These are phyloP conservation scores for Hericium alpestre DNA, from an alignment of 768 basidiomycete genomes.

Conservation along the genomic window DNA sequence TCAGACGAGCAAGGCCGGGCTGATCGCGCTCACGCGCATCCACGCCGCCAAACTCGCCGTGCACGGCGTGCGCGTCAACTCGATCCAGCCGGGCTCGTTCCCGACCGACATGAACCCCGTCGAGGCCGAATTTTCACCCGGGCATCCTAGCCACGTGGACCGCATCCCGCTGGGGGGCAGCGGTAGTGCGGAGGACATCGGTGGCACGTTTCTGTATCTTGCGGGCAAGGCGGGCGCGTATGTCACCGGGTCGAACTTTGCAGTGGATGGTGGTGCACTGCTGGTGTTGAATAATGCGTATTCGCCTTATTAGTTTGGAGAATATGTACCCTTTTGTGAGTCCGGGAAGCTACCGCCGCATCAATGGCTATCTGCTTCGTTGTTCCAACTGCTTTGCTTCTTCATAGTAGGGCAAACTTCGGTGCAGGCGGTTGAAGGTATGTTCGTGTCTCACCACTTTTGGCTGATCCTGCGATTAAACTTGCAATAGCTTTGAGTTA, in stretches of 20 bases:
- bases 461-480: no score
- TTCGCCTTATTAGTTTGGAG: neutral
- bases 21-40: neutral
- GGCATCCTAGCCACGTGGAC: conserved; percentile 24
- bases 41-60: neutral
- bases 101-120: neutral
- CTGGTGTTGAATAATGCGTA: neutral
- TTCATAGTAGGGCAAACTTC: no score
- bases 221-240: conserved; percentile 70
- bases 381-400: no score
- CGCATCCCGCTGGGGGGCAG: conserved; percentile 51
- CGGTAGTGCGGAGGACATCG: conserved; percentile 60
- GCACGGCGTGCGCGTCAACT: neutral
- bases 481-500: no score
- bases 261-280: conserved; percentile 62
- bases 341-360: no score
- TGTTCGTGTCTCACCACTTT: no score
- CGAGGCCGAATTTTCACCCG: conserved; percentile 30
- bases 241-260: conserved; percentile 66
- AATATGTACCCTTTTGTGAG: no score
- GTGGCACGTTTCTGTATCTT: conserved; percentile 62
- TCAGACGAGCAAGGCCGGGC: neutral
- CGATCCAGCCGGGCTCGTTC: neutral
- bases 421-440: no score
- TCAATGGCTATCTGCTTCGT: no score